phyloP scores from a whole-genome alignment of 2,329 filamentous ascomycete genomes.

The Stemphylium vesicarium region DNA sequence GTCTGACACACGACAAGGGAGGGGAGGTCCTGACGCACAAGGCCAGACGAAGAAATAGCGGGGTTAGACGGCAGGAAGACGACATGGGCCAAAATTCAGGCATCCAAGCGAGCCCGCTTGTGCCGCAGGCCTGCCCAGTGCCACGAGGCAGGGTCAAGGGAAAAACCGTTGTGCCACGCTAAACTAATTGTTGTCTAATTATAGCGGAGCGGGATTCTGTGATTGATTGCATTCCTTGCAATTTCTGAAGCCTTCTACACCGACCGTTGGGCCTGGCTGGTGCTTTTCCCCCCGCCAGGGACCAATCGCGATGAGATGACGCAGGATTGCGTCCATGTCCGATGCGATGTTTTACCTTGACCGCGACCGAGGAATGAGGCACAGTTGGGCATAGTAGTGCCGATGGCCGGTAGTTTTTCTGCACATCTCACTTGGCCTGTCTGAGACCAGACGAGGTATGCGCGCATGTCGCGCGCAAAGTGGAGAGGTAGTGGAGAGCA shows the following conservation, averaged over 20 bases:
- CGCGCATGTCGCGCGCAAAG: neutral
- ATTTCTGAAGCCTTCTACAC: neutral
- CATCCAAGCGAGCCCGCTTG: constrained; percentile 4
- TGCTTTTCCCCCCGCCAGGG: neutral
- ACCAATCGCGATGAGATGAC: constrained; percentile 1
- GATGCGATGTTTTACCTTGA: neutral
- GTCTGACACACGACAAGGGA: constrained; percentile 15
- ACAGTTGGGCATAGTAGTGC: neutral
- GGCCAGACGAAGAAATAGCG: constrained; percentile 16
- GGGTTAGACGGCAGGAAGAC: constrained; percentile 16
- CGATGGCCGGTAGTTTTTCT: neutral
- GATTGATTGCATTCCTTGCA: constrained; percentile 4
- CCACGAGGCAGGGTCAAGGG: constrained; percentile 17
- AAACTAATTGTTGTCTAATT: constrained; percentile 10
- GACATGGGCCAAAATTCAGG: constrained; percentile 4
- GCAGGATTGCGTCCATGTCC: neutral
- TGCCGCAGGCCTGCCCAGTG: constrained; percentile 10
- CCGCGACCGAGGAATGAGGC: too few relatives aligned
- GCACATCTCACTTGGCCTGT: neutral
- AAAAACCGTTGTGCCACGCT: constrained; percentile 29
- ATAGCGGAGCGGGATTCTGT: constrained; percentile 4
- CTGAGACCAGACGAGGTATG: neutral
- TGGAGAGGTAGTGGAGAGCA: neutral
- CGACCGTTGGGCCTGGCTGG: neutral
- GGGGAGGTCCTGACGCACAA: constrained; percentile 18